A percentile compares a stretch with the other conserved stretches of the same genome.
These are phyloP conservation scores for Solanum hybrid DNA, from an alignment of 305 asterid genomes.

Conservation along the genomic window DNA sequence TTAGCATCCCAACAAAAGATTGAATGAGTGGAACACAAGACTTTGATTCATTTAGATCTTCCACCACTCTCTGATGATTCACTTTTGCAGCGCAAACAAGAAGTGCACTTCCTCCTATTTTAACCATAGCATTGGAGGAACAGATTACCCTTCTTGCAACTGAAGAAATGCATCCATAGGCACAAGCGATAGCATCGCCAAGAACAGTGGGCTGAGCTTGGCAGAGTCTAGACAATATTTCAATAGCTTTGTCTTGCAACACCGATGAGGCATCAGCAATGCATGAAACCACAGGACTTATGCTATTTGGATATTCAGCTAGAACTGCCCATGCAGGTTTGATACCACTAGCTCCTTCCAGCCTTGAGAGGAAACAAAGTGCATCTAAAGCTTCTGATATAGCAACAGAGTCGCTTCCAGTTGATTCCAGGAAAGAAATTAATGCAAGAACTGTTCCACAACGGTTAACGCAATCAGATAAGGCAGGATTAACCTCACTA, in stretches of 20 bases:
- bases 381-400: slow-evolving; percentile 81
- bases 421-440: slow-evolving; percentile 74
- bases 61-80: slow-evolving; percentile 67
- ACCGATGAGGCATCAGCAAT: slow-evolving; percentile 67
- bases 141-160: slow-evolving; percentile 63
- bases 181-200: slow-evolving; percentile 59
- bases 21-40: slow-evolving; percentile 59
- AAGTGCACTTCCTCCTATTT: slow-evolving; percentile 94
- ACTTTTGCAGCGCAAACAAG: slow-evolving; percentile 79
- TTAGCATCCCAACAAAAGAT: slow-evolving; percentile 79
- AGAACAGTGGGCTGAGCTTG: slow-evolving; percentile 64
- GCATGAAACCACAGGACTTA: slow-evolving; percentile 73
- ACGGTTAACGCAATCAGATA: slow-evolving; percentile 69
- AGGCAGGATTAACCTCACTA: slow-evolving; percentile 53
- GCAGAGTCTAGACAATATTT: slow-evolving; percentile 69
- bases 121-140: slow-evolving; percentile 51
- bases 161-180: slow-evolving; percentile 70
- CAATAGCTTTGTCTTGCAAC: slow-evolving; percentile 90
- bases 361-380: slow-evolving; percentile 71
- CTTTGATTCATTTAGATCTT: slow-evolving; percentile 59
- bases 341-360: slow-evolving; percentile 45
- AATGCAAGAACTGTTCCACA: slow-evolving; percentile 89
- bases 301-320: slow-evolving; percentile 77
- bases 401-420: slow-evolving; percentile 58
- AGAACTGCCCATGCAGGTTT: slow-evolving; percentile 93